Evolutionary conservation across 1,139 yeast species (phyloP).

Genomic region (Nakaseomyces sp.): DNA sequence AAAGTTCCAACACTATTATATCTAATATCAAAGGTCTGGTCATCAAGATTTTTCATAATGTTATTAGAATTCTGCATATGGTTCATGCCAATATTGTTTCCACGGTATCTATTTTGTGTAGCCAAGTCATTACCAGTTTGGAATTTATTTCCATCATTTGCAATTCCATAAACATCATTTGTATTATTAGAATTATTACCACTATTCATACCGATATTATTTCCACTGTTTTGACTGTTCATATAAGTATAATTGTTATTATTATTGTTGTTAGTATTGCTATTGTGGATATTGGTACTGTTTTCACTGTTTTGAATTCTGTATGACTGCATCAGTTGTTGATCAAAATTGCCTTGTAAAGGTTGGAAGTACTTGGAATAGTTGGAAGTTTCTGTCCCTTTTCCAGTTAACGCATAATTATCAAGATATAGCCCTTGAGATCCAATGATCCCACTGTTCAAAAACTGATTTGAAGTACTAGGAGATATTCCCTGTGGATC

Average conservation of each 20-base stretch:
- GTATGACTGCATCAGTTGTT: too few relatives aligned
- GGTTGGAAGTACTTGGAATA: conserved; percentile 3
- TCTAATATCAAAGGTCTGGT: not conserved
- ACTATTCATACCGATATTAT: not conserved
- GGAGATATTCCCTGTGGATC: not conserved
- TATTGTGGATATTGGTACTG: not conserved
- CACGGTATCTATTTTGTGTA: not conserved
- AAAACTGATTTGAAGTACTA: not conserved
- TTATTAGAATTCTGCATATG: not conserved
- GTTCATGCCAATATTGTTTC: not conserved
- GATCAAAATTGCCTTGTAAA: not conserved
- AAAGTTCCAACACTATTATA: conserved; percentile 3
- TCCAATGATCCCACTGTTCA: not conserved
- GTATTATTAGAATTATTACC: not conserved
- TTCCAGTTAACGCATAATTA: not conserved
- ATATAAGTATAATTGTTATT: conserved; percentile 1
- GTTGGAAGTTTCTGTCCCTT: not conserved
- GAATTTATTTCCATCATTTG: not conserved
- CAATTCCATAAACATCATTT: not conserved
- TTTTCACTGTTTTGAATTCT: too few relatives aligned
- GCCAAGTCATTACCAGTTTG: not conserved
- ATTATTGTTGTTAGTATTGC: not conserved
- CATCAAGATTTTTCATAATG: not conserved
- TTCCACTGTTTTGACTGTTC: not conserved
- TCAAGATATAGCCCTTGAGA: not conserved